Evolutionary conservation across 2,329 filamentous ascomycete species (phyloP).

Genomic region (Bimuria novae-zelandiae): DNA sequence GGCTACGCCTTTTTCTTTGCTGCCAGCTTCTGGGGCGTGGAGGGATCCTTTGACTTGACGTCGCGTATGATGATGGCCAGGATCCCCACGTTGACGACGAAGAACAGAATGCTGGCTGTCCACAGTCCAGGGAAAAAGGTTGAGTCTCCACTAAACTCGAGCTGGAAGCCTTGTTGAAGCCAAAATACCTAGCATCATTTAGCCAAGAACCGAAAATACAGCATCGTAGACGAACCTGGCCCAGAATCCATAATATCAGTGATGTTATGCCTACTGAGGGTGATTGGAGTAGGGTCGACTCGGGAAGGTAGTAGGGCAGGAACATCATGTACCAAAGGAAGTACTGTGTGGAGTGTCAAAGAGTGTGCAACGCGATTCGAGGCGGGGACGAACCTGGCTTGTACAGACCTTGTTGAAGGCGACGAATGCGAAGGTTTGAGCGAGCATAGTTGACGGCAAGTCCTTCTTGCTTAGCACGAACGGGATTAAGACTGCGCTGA

Average conservation of each 20-base stretch:
- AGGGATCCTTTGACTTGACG: constrained; percentile 23
- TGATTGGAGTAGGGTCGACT: constrained; percentile 69
- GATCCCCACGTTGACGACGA: constrained; percentile 85
- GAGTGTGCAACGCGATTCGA: neutral
- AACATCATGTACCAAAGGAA: constrained; percentile 98
- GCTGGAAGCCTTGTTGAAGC: constrained; percentile 56
- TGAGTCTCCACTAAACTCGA: constrained; percentile 69
- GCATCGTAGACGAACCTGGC: constrained; percentile 59
- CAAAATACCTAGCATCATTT: constrained; percentile 43
- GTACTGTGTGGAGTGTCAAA: constrained; percentile 66
- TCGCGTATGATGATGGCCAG: constrained; percentile 79
- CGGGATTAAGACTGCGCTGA: constrained; percentile 78
- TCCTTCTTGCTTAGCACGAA: constrained; percentile 78
- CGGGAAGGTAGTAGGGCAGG: constrained; percentile 85
- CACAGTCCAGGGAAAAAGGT: constrained; percentile 88
- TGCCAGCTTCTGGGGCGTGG: neutral
- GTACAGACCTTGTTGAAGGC: constrained; percentile 99
- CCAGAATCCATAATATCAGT: constrained; percentile 72
- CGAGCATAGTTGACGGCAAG: constrained; percentile 82
- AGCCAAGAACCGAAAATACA: constrained; percentile 1
- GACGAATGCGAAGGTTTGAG: constrained; percentile 96
- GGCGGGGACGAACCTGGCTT: constrained; percentile 72
- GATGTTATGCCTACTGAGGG: constrained; percentile 67
- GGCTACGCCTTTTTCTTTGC: constrained; percentile 1
- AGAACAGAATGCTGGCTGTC: constrained; percentile 76